Percentiles rank a stretch among this genome's conserved stretches.
Conservation (phyloP, 2,329 filamentous ascomycete species). For the Monilinia laxa region DNA sequence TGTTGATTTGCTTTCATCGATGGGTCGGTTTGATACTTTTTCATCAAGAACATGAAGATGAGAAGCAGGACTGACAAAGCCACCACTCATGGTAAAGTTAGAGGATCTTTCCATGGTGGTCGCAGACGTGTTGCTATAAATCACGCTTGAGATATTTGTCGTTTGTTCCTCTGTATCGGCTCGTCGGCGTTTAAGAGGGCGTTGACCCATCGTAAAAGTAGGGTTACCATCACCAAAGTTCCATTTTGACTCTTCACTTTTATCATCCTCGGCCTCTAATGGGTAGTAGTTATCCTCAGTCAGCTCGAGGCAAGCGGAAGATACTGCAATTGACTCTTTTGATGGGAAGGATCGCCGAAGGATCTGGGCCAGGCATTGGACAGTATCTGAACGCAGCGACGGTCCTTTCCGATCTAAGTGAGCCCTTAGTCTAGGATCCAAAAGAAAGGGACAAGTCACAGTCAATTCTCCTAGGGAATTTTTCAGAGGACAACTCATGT, state of each 20-base stretch:
- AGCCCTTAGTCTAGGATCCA: constrained; percentile 51
- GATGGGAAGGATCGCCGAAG: constrained; percentile 61
- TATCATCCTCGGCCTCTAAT: constrained; percentile 55
- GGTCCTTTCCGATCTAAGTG: constrained; percentile 65
- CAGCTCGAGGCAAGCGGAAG: constrained; percentile 53
- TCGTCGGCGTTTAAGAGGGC: constrained; percentile 36
- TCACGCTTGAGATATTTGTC: constrained; percentile 25
- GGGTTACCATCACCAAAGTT: constrained; percentile 37
- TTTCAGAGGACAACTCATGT: constrained; percentile 76
- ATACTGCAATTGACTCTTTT: constrained; percentile 46
- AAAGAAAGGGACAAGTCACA: constrained; percentile 71
- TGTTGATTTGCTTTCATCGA: constrained; percentile 25
- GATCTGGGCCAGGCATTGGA: constrained; percentile 70
- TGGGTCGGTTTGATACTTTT: constrained; percentile 34
- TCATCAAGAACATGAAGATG: constrained; percentile 39
- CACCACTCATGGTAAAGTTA: constrained; percentile 59
- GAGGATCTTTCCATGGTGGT: constrained; percentile 63
- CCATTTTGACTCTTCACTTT: constrained; percentile 42
- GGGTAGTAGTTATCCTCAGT: constrained; percentile 70
- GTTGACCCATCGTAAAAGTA: constrained; percentile 33
- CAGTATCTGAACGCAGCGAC: constrained; percentile 59
- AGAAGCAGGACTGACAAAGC: constrained; percentile 38
- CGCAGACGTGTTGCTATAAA: constrained; percentile 44
- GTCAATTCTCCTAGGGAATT: constrained; percentile 63
- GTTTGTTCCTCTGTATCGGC: constrained; percentile 28